These are phyloP conservation scores for Colletotrichum spaethianum DNA, from an alignment of 2,329 filamentous ascomycete genomes.

Conservation along the genomic window DNA sequence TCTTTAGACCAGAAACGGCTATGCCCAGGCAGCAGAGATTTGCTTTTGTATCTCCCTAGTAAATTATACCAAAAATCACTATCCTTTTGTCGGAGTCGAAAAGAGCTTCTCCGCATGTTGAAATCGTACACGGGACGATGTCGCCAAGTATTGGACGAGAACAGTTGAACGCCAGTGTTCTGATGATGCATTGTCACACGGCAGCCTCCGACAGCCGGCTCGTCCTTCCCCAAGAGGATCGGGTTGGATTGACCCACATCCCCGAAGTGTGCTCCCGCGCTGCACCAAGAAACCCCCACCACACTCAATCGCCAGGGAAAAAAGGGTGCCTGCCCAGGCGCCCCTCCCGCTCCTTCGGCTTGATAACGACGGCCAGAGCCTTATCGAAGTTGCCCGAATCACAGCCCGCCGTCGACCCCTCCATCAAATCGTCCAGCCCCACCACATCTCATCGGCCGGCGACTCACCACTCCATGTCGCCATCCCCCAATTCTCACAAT, in stretches of 20 bases:
- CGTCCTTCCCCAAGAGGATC: not conserved
- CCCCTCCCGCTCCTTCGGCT: not conserved
- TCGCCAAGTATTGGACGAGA: not conserved
- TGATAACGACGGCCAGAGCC: conserved; percentile 27
- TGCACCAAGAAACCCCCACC: not conserved
- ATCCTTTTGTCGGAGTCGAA: not conserved
- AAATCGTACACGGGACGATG: not conserved
- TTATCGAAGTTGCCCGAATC: conserved; percentile 37
- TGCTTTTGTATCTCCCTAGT: not conserved
- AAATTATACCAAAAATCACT: conserved; percentile 13
- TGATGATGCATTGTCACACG: conserved; percentile 11
- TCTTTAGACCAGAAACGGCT: conserved; percentile 14
- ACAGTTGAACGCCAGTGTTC: not conserved
- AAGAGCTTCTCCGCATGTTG: not conserved
- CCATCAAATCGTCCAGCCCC: conserved; percentile 32
- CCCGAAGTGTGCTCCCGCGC: not conserved
- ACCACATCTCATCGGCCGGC: conserved; percentile 26
- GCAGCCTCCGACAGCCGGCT: conserved; percentile 15
- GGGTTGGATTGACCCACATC: conserved; percentile 8
- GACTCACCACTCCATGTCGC: conserved; percentile 24
- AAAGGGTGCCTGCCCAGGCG: not conserved
- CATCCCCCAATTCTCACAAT: not conserved
- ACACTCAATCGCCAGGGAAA: not conserved
- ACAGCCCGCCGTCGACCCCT: conserved; percentile 16
- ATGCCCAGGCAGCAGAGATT: not conserved